phyloP scores from a whole-genome alignment of 371 early-diverging fungal genomes.

The Mucor piriformis region DNA sequence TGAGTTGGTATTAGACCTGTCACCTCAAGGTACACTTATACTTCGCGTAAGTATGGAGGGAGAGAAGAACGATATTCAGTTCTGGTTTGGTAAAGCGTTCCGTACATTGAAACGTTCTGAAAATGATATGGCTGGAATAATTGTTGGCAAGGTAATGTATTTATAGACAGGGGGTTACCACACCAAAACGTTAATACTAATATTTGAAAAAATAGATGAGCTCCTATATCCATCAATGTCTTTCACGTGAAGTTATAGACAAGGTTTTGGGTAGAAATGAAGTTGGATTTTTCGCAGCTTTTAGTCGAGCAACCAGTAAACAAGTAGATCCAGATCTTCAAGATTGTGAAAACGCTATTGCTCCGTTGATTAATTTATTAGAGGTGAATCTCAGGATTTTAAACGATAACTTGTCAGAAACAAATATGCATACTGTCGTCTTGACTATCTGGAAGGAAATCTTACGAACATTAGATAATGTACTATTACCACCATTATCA shows the following conservation, averaged over 20 bases:
- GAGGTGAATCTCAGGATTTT: conserved; percentile 82
- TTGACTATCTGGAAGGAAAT: conserved; percentile 86
- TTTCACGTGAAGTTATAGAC: conserved; percentile 45
- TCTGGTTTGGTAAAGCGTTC: conserved; percentile 90
- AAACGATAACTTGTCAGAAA: conserved; percentile 75
- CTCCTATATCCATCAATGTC: conserved; percentile 60
- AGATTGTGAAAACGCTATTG: conserved; percentile 77
- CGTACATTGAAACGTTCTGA: conserved; percentile 74
- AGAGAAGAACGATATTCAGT: conserved; percentile 91
- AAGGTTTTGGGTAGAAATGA: conserved; percentile 45
- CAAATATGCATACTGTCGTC: conserved; percentile 81
- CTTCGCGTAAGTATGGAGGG: conserved; percentile 89
- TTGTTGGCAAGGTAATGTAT: conserved; percentile 66
- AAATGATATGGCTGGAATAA: conserved; percentile 68
- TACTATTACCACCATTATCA: conserved; percentile 83
- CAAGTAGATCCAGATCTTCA: conserved; percentile 55
- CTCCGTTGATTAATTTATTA: conserved; percentile 84
- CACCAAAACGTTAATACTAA: too few relatives aligned
- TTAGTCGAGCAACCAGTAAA: conserved; percentile 32
- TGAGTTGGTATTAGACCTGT: conserved; percentile 82
- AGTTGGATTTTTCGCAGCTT: conserved; percentile 43
- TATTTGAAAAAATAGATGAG: conserved; percentile 52
- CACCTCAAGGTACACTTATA: conserved; percentile 83
- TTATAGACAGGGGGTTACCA: too few relatives aligned
- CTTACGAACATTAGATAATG: conserved; percentile 67